These are phyloP conservation scores for Cryptococcus wingfieldii DNA, from an alignment of 1,284 basidiomycete genomes.

Conservation along the genomic window DNA sequence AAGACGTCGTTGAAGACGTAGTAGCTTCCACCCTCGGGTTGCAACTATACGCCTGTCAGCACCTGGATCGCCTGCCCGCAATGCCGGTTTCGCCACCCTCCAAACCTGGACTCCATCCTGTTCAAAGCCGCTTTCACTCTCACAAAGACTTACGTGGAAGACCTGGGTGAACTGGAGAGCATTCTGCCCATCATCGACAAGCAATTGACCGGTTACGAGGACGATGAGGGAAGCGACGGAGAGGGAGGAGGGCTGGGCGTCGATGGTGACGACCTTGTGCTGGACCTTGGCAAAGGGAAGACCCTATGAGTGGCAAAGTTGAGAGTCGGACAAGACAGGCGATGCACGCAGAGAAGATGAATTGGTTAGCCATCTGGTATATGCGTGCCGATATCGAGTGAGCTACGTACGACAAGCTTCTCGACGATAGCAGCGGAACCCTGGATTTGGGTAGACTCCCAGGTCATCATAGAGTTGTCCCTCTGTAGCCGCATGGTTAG, in stretches of 20 bases:
- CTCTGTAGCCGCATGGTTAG: slow-evolving; percentile 55
- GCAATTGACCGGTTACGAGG: slow-evolving; percentile 78
- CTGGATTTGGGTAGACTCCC: slow-evolving; percentile 65
- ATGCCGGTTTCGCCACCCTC: too few relatives aligned
- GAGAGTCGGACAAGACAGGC: not conserved
- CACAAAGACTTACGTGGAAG: slow-evolving; percentile 61
- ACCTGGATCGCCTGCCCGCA: not conserved
- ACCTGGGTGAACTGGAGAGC: slow-evolving; percentile 84
- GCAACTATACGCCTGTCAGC: slow-evolving; percentile 50
- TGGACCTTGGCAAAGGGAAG: slow-evolving; percentile 77
- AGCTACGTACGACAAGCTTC: slow-evolving; percentile 66
- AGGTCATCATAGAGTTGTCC: slow-evolving; percentile 79
- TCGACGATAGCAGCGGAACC: slow-evolving; percentile 65
- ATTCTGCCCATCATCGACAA: slow-evolving; percentile 73
- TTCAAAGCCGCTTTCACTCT: not conserved
- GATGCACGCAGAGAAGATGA: not conserved
- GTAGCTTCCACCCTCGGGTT: slow-evolving; percentile 71
- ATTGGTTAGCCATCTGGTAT: not conserved
- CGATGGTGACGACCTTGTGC: slow-evolving; percentile 79
- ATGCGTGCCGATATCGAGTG: not conserved
- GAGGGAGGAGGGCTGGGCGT: slow-evolving; percentile 79
- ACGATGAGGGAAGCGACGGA: slow-evolving; percentile 68
- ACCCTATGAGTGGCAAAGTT: slow-evolving; percentile 50
- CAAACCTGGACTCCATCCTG: not conserved
- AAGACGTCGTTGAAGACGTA: slow-evolving; percentile 90